Base-by-base conservation (phyloP, 2,329 filamentous ascomycete genomes). In the Claviceps sp. region DNA sequence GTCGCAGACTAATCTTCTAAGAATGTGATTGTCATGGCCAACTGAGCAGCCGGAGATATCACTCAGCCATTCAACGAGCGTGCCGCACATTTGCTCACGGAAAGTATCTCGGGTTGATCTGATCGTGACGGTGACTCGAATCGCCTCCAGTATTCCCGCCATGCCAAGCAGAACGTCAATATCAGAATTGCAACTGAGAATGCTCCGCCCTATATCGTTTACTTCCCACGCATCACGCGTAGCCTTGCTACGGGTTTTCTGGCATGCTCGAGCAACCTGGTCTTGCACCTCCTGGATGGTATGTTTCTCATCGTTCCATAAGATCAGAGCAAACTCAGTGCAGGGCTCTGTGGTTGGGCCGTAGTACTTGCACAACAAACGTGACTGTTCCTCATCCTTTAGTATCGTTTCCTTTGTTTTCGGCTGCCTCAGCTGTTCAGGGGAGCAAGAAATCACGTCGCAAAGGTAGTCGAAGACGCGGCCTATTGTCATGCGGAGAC, bases 281-380 rank as follows among this genome's bases (percentile, higher is more conserved):
- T 94, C 82, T 58, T 84, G 78, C 5, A 98, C 91, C 65, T 98
- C 93, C 47, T 83, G 80, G 44, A 97, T 84, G 0, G 93, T 98
- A 65, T 98, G 93, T 68, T 98, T 98, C 70, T 98, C 93, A 58
- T 98, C 93, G 60, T 98, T 98, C 93, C 93, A 98, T 5, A 98
- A 73, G 16, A 96, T 73, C 45, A 98, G 72, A 5, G 87, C 85
- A 66, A 85, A 98, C 60, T 95, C 88, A 11, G 60, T 60, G 55
- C 68, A 69, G 10, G 61, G 59, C 24, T 69, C 62, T 16, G 64
- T 57, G 8, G 64, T 61, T 13, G 84, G 76, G 58, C 90, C 93
- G 68, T 89, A 90, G 47, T 82, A 82, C 0, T 62, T 60, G 2
- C 85, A 80, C 7, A 79, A 81, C 38, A 97, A 72, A 19, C 90